These are phyloP conservation scores for Pestalotiopsis sp. DNA, from an alignment of 2,329 filamentous ascomycete species.

Conservation along the genomic window DNA sequence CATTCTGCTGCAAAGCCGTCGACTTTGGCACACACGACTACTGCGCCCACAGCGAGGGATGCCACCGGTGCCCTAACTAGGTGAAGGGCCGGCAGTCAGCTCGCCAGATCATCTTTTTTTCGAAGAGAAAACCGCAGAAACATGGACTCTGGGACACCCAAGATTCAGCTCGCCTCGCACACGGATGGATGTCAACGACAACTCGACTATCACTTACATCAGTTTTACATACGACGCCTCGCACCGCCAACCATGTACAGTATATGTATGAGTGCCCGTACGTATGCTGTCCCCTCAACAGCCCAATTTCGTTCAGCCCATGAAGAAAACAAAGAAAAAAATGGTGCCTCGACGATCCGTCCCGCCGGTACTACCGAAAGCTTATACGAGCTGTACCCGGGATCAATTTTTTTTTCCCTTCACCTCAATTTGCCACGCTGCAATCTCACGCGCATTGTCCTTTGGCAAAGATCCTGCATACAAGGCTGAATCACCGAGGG, in stretches of 20 bases:
- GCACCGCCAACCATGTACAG: no score
- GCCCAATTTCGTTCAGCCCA: background rate
- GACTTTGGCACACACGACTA: slow-evolving; percentile 54
- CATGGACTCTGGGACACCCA: no score
- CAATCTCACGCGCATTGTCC: background rate
- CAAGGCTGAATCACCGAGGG: slow-evolving; percentile 5
- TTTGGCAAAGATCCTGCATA: background rate
- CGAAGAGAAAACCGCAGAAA: background rate
- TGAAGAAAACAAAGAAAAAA: background rate
- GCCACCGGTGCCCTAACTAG: slow-evolving; percentile 44
- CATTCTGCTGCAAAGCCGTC: slow-evolving; percentile 52
- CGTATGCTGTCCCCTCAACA: background rate
- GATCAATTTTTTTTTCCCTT: slow-evolving; percentile 10
- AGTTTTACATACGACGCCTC: no score
- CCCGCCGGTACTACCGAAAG: background rate
- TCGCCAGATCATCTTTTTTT: background rate
- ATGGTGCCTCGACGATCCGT: background rate
- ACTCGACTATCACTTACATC: no score
- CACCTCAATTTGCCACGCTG: background rate
- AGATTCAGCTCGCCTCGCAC: no score
- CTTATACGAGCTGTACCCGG: background rate
- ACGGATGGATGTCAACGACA: no score
- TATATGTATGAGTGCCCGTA: background rate
- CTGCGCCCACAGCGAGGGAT: slow-evolving; percentile 42
- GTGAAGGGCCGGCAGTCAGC: background rate